These are phyloP conservation scores for Fusarium odoratissimum DNA, from an alignment of 2,329 filamentous ascomycete species.

Conservation along the genomic window DNA sequence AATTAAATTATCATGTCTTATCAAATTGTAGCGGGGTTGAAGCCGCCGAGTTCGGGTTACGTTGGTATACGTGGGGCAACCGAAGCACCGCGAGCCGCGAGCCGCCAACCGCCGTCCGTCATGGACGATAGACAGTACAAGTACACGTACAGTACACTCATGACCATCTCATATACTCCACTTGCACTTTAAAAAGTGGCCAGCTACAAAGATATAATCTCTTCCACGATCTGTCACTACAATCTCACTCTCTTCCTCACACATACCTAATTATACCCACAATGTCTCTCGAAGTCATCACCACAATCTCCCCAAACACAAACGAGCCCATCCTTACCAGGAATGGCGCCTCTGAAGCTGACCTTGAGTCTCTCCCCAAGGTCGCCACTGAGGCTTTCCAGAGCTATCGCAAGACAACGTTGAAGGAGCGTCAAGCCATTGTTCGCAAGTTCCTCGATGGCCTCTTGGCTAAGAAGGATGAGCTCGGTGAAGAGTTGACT, in stretches of 20 bases:
- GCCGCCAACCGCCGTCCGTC: slow-evolving; percentile 35
- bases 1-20: not conserved
- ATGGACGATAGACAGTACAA: slow-evolving; percentile 5
- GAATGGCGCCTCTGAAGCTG: slow-evolving; percentile 75
- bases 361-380: slow-evolving; percentile 78
- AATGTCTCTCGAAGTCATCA: slow-evolving; percentile 74
- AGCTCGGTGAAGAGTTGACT: slow-evolving; percentile 84
- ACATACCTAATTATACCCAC: slow-evolving; percentile 16
- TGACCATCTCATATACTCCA: slow-evolving; percentile 39
- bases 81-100: slow-evolving; percentile 26
- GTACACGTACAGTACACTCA: slow-evolving; percentile 8
- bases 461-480: slow-evolving; percentile 78
- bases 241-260: slow-evolving; percentile 3
- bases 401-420: slow-evolving; percentile 78
- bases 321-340: slow-evolving; percentile 86
- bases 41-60: slow-evolving; percentile 41
- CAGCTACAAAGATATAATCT: slow-evolving; percentile 29
- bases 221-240: slow-evolving; percentile 1
- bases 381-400: slow-evolving; percentile 80
- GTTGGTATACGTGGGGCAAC: slow-evolving; percentile 41
- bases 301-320: slow-evolving; percentile 90
- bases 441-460: slow-evolving; percentile 82
- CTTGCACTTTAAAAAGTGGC: slow-evolving; percentile 32
- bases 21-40: slow-evolving; percentile 39
- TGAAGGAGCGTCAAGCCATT: slow-evolving; percentile 81